Conservation (phyloP, 495 filamentous ascomycete genomes). For the Penicillium coffeae region DNA sequence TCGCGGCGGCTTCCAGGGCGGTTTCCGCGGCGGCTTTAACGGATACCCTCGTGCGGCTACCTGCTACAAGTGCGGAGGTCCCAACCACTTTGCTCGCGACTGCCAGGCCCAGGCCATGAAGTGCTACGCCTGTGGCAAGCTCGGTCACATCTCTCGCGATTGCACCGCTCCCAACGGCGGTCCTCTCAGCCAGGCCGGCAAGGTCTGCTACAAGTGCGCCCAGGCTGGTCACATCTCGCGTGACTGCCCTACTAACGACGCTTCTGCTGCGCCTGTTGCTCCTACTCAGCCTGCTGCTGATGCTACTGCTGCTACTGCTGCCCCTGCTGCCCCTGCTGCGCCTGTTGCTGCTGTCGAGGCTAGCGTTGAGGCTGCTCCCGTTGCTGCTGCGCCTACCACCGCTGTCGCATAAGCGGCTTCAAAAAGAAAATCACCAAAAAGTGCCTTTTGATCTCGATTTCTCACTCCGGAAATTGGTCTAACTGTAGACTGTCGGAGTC, state of each 20-base stretch:
- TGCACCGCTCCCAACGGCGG: constrained; percentile 97
- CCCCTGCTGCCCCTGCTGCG: constrained; percentile 25
- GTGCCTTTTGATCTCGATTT: constrained; percentile 18
- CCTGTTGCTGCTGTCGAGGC: constrained; percentile 42
- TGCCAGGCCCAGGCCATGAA: constrained; percentile 99
- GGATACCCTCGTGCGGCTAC: constrained; percentile 75
- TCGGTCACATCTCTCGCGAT: constrained; percentile 96
- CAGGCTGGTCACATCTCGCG: constrained; percentile 94
- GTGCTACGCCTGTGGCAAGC: constrained; percentile 98
- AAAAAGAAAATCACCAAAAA: background rate
- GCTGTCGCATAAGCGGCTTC: constrained; percentile 46
- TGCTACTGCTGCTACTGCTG: constrained; percentile 32
- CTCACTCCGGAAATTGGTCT: background rate
- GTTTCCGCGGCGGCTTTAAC: constrained; percentile 65
- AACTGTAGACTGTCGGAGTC: constrained; percentile 12
- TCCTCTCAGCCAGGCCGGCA: constrained; percentile 89
- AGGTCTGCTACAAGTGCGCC: constrained; percentile 98
- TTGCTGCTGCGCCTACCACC: constrained; percentile 45
- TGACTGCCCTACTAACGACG: constrained; percentile 71
- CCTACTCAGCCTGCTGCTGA: constrained; percentile 11
- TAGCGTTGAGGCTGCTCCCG: constrained; percentile 39
- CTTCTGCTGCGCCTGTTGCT: constrained; percentile 30
- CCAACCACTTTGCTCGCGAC: constrained; percentile 97
- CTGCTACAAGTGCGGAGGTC: constrained; percentile 99
- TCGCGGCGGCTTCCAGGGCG: constrained; percentile 18